Conservation (phyloP, 129 eudicot species). For the Flaveria robusta region DNA sequence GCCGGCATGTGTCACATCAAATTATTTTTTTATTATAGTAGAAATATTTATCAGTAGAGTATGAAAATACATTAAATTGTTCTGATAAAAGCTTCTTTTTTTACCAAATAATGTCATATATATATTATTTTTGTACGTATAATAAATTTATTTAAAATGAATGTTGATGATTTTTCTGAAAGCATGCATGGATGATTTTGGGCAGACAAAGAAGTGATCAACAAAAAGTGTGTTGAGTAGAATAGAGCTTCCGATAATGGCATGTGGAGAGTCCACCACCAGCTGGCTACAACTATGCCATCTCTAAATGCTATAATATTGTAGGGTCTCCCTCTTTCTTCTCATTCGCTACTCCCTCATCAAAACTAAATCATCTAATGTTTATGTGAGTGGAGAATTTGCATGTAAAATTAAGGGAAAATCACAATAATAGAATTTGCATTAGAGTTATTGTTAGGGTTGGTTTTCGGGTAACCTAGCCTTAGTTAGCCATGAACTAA, state of each 20-base stretch:
- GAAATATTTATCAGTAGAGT: too few species aligned
- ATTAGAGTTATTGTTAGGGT: too few species aligned
- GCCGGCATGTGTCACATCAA: too few species aligned
- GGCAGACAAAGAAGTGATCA: constrained; percentile 11
- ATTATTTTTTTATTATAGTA: too few species aligned
- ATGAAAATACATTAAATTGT: too few species aligned
- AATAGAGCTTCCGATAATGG: not conserved
- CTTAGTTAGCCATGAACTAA: too few species aligned
- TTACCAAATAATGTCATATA: too few species aligned
- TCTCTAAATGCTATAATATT: not conserved
- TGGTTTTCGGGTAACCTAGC: too few species aligned
- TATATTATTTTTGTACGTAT: too few species aligned
- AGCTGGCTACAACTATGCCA: constrained; percentile 16
- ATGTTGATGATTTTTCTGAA: not conserved
- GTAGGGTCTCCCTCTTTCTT: constrained; percentile 21
- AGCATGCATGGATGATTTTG: not conserved
- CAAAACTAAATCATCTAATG: not conserved
- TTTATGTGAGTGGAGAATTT: not conserved
- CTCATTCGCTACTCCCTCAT: not conserved
- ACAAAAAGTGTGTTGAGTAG: not conserved
- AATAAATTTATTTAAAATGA: not conserved
- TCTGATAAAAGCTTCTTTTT: too few species aligned
- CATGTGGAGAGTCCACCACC: constrained; percentile 3
- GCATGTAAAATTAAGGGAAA: not conserved
- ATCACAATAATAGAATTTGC: too few species aligned